Evolutionary conservation across 1,284 basidiomycete species (phyloP), one percentile per base, ranked within the genome.

Genomic region (Fomitopsis pinicola): DNA sequence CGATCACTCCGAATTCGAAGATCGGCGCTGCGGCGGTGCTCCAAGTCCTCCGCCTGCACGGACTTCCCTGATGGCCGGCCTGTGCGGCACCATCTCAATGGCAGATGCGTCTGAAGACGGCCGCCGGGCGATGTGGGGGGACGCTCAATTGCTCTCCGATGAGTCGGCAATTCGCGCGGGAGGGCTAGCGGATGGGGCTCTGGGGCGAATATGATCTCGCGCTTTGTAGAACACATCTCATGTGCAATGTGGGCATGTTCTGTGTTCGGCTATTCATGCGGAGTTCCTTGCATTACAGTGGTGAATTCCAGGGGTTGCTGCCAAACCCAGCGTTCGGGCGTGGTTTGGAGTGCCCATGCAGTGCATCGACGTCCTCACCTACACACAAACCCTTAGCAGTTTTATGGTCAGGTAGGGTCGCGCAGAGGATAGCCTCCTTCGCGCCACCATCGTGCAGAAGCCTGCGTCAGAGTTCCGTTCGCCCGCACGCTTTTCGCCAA

Each of bases 1-100:
- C 52, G 52, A 54, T 54, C 52, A 40, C 28, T 36, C 36, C 52
- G 52, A 54, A 54, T 54, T 54, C 52, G 35, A 36, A 54, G 52
- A 54, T 54, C 52, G 52, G 52, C 52, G 35, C 28, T 54, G 52
- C 52, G 52, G 52, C 52, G 36, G 52, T 54, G 52, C 36, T 10
- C 17, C 26, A 6, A 17, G 28, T 30, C 12, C 48, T 33, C 28
- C 48, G 45, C 22, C 26, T 12, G 19, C 22, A 28, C 45, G 45
- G 45, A 48, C 45, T n/a, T 48, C 45, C 6, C 19, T 28, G 26
- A 22, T 28, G 42, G n/a, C 38, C 5, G 5, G 9, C 38, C 9
- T 15, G 5, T 12, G 35, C 44, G 44, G 44, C 45, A 28, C 45
- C 22, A 22, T 44, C n/a, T 22, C 42, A 5, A 19, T n/a, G 5